These are phyloP conservation scores for Yamadazyma sp. DNA, from an alignment of 805 yeast genomes.

Conservation along the genomic window DNA sequence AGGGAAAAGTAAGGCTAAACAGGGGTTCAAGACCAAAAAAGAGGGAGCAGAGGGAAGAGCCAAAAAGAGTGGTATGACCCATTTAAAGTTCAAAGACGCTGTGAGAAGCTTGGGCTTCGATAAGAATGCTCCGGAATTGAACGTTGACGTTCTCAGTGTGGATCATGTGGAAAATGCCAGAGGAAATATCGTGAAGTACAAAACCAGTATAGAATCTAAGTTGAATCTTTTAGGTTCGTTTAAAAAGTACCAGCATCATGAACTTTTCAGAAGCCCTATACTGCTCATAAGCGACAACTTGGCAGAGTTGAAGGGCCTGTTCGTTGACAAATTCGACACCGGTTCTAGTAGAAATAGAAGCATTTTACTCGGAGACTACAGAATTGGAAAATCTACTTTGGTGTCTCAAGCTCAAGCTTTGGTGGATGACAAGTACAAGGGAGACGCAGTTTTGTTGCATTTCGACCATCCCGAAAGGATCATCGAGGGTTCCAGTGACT, in stretches of 20 bases:
- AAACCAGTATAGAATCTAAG: conserved; percentile 38
- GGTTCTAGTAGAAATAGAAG: conserved; percentile 44
- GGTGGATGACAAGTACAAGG: conserved; percentile 32
- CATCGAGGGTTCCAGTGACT: conserved; percentile 74
- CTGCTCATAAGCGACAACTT: conserved; percentile 57
- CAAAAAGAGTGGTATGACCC: conserved; percentile 42
- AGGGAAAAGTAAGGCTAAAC: conserved; percentile 26
- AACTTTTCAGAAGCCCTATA: conserved; percentile 59
- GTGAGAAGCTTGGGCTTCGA: conserved; percentile 35
- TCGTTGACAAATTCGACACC: conserved; percentile 27
- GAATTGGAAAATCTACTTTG: conserved; percentile 77
- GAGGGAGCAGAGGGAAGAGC: conserved; percentile 14
- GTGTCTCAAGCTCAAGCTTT: conserved; percentile 69
- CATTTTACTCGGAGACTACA: conserved; percentile 65
- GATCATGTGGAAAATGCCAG: conserved; percentile 6
- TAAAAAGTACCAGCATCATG: conserved; percentile 66
- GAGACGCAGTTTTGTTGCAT: conserved; percentile 54
- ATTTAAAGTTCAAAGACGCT: conserved; percentile 38
- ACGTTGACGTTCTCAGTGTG: conserved; percentile 17
- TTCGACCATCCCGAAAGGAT: conserved; percentile 60
- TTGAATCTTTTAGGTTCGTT: conserved; percentile 61
- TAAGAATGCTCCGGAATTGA: conserved; percentile 25
- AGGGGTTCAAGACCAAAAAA: conserved; percentile 20
- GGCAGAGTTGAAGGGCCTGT: conserved; percentile 34
- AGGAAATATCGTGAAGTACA: conserved; percentile 33